Percentiles rank a stretch among this genome's conserved stretches.
These are phyloP conservation scores for Lactarius deliciosus DNA, from an alignment of 768 basidiomycete genomes.

Conservation along the genomic window DNA sequence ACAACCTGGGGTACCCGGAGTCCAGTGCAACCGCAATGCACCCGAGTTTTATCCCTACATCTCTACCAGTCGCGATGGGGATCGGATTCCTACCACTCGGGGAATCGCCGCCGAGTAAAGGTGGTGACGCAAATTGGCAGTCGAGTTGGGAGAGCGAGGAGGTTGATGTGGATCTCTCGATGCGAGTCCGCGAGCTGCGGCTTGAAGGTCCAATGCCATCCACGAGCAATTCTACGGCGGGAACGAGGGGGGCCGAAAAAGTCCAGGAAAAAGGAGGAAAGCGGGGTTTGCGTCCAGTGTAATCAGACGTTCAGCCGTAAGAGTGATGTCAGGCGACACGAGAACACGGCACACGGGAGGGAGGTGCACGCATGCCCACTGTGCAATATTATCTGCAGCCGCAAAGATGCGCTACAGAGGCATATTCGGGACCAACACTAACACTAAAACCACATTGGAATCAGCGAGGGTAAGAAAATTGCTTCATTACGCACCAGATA, in stretches of 20 bases:
- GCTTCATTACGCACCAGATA: not conserved
- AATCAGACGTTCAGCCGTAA: constrained; percentile 16
- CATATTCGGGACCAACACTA: constrained; percentile 22
- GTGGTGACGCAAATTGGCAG: not conserved
- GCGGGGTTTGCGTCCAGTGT: constrained; percentile 16
- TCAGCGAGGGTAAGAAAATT: not conserved
- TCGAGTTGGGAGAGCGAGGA: not conserved
- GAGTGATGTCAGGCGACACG: constrained; percentile 24
- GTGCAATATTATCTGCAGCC: constrained; percentile 15
- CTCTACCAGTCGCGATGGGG: not conserved
- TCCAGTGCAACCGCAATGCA: not conserved
- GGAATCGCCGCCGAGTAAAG: not conserved
- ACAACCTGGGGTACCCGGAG: not conserved
- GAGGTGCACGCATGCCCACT: constrained; percentile 15
- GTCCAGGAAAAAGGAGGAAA: constrained; percentile 18
- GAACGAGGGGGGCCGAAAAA: not conserved
- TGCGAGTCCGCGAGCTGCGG: not conserved
- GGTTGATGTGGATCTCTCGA: not conserved
- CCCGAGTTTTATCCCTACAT: not conserved
- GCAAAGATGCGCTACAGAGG: constrained; percentile 18
- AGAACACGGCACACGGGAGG: constrained; percentile 13
- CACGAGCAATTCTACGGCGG: not conserved
- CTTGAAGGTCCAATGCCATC: not conserved
- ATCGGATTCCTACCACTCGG: not conserved
- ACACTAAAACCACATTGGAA: not conserved